phyloP scores from a whole-genome alignment of 2,329 filamentous ascomycete species.

The Lanzia echinophila region DNA sequence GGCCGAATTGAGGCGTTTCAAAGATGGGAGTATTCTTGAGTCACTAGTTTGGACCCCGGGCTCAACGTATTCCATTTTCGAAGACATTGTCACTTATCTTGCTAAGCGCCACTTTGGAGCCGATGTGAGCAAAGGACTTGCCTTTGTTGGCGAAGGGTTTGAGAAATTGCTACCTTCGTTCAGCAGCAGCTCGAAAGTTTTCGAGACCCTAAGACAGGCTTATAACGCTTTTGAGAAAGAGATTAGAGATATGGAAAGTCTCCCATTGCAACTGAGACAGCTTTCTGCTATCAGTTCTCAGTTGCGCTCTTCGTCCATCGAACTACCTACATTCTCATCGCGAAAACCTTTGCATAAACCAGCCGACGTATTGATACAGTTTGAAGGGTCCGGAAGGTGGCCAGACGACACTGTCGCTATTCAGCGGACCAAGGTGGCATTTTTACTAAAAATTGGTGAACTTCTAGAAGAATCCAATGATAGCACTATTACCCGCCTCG shows the following conservation, averaged over 20 bases:
- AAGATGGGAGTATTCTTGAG: slow-evolving; percentile 88
- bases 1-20: slow-evolving; percentile 87
- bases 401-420: slow-evolving; percentile 87
- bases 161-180: slow-evolving; percentile 35
- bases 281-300: slow-evolving; percentile 66
- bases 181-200: slow-evolving; percentile 42
- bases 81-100: slow-evolving; percentile 72
- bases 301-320: slow-evolving; percentile 66
- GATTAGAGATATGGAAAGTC: slow-evolving; percentile 68
- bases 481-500: slow-evolving; percentile 60
- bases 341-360: slow-evolving; percentile 40
- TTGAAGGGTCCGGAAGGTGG: slow-evolving; percentile 90
- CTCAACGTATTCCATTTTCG: slow-evolving; percentile 56
- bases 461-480: slow-evolving; percentile 57
- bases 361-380: slow-evolving; percentile 78
- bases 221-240: slow-evolving; percentile 71
- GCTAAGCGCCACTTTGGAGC: slow-evolving; percentile 63
- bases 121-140: slow-evolving; percentile 35
- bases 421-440: slow-evolving; percentile 88
- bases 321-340: slow-evolving; percentile 42
- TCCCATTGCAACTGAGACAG: slow-evolving; percentile 82
- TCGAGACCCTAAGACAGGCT: slow-evolving; percentile 61
- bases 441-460: slow-evolving; percentile 60
- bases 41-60: slow-evolving; percentile 77
- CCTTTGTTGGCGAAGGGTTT: slow-evolving; percentile 41